Conservation (phyloP, 768 basidiomycete species). For the Rhodotorula toruloides region DNA sequence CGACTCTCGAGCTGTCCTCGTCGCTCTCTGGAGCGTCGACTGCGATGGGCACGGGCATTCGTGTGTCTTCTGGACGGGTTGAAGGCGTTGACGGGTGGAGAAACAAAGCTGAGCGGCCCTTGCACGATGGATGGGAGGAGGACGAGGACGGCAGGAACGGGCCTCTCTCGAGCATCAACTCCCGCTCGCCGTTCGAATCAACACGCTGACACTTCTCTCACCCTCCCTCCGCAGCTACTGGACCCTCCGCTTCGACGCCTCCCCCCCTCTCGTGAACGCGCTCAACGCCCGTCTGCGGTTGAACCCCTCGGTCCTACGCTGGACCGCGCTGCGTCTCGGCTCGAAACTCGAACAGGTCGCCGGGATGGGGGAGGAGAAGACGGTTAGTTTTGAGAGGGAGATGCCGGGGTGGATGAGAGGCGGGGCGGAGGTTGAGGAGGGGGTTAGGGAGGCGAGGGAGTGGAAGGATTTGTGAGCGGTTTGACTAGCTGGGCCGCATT, state of each 20-base stretch:
- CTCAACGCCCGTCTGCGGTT: conserved; percentile 65
- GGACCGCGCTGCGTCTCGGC: conserved; percentile 73
- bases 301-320: conserved; percentile 73
- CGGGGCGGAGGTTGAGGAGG: too few species aligned
- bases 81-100: too few species aligned
- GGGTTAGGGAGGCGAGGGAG: too few species aligned
- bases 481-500: too few species aligned
- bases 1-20: conserved; percentile 96
- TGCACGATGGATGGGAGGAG: too few species aligned
- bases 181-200: not conserved
- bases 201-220: not conserved
- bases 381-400: conserved; percentile 8
- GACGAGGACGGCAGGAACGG: too few species aligned
- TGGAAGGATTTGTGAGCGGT: too few species aligned
- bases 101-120: too few species aligned
- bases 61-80: too few species aligned
- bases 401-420: not conserved
- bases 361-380: conserved; percentile 6
- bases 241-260: conserved; percentile 84
- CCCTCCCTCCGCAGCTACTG: conserved; percentile 60
- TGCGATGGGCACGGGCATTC: too few species aligned
- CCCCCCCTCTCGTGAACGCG: conserved; percentile 61
- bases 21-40: too few species aligned
- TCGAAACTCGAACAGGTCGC: conserved; percentile 67
- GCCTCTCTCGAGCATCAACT: too few species aligned